Evolutionary conservation across 768 basidiomycete genomes (phyloP), one percentile per base, ranked within the genome.

Genomic region (Boletus vinaceobasis): DNA sequence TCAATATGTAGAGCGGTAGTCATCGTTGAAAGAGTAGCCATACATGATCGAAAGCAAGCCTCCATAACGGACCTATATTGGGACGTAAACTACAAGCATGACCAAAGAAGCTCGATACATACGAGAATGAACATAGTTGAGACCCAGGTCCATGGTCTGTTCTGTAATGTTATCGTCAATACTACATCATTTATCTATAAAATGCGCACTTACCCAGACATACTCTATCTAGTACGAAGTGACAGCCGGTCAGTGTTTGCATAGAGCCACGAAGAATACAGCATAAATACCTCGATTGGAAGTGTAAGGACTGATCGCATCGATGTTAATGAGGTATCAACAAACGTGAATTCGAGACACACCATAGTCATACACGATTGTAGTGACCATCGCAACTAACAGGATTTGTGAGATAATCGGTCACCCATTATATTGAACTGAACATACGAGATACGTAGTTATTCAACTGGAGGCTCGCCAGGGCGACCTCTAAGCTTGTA

Each of bases 31-130:
- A 39, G 0, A 11, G 11, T n/a, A n/a, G 1, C 2, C 17, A 21
- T 58, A 60, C 58, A 58, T 15, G 9, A 37, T 15, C 15, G 43
- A 19, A 6, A 50, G 15, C 19, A 58, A 9, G 26, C 56, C 58
- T 15, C 15, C 26, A 50, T 60, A 60, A n/a, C 58, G 56, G 21
- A 60, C 51, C 58, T 60, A 36, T 36, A 19, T 17, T 11, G 13
- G 15, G 11, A n/a, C 13, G 5, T 38, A 0, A 32, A 8, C 3
- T 3, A 17, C 9, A 14, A 11, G 8, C 3, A 35, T 4, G 17
- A 3, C 26, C 26, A 29, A 29, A 27, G 17, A n/a, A 10, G 8
- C 17, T n/a, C 1, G 26, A 29, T n/a, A n/a, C 43, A 11, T 5
- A 43, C 43, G 1, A 43, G 15, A 27, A 43, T 5, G 27, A 27